Evolutionary conservation across 306 rosid genomes (phyloP).

Genomic region (Pyrus communis): DNA sequence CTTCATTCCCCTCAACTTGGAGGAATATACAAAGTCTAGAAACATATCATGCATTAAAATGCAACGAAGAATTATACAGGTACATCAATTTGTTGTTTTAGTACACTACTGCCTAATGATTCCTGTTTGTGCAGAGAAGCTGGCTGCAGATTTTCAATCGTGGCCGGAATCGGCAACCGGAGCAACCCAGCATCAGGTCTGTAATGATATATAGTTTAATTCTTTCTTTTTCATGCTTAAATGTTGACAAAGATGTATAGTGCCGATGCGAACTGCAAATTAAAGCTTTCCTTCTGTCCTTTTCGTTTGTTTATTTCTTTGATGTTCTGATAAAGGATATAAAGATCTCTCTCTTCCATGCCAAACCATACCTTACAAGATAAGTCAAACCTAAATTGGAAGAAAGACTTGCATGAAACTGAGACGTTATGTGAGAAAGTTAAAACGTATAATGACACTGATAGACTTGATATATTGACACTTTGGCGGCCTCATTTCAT

Average conservation of each 20-base stretch:
- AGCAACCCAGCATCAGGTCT: constrained; percentile 20
- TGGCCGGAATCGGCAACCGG: constrained; percentile 4
- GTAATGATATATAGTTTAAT: constrained; percentile 1
- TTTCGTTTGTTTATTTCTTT: not conserved
- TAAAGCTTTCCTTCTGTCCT: not conserved
- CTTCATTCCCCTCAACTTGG: constrained; percentile 80
- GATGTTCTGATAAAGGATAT: not conserved
- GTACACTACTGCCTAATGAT: not conserved
- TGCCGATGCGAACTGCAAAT: constrained; percentile 8
- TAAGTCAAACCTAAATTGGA: constrained; percentile 13
- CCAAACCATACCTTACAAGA: constrained; percentile 14
- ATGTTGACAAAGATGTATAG: constrained; percentile 13
- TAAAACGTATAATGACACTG: no score
- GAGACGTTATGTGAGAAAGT: no score
- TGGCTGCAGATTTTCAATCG: not conserved
- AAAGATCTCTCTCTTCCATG: not conserved
- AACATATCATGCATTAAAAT: not conserved
- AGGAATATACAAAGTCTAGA: not conserved
- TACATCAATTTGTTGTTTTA: not conserved
- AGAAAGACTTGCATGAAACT: not conserved
- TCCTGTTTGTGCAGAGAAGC: not conserved
- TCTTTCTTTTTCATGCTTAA: not conserved
- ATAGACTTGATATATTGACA: no score
- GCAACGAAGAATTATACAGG: not conserved
- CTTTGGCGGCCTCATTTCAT: not conserved